Conservation (phyloP, 1,284 basidiomycete species). For the Phellinidium pouzarii region DNA sequence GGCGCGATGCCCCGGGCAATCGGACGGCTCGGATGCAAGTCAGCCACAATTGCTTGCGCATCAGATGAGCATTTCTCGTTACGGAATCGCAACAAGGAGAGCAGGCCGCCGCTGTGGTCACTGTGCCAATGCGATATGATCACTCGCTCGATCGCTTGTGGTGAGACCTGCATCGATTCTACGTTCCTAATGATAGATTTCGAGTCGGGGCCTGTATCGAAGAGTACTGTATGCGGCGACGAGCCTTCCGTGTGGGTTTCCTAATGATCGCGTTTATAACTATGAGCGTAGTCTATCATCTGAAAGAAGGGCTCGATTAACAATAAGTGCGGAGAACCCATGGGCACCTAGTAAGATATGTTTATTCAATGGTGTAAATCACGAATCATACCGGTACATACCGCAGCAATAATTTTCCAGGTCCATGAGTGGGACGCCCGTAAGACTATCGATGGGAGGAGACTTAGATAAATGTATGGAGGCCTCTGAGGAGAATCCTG, state of each 20-base stretch:
- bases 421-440: constrained; percentile 60
- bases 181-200: constrained; percentile 66
- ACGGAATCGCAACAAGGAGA: constrained; percentile 50
- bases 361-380: background rate
- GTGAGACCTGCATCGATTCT: constrained; percentile 48
- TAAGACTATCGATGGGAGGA: constrained; percentile 44
- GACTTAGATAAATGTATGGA: constrained; percentile 51
- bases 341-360: constrained; percentile 74
- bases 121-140: constrained; percentile 79
- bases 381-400: constrained; percentile 25
- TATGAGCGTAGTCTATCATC: constrained; percentile 2
- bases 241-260: constrained; percentile 47
- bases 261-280: constrained; percentile 27
- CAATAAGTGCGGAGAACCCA: constrained; percentile 73
- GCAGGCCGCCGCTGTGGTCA: constrained; percentile 73
- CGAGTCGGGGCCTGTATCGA: constrained; percentile 78
- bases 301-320: constrained; percentile 24
- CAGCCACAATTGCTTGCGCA: constrained; percentile 44
- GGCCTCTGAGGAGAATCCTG: constrained; percentile 70
- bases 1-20: constrained; percentile 67
- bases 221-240: constrained; percentile 49
- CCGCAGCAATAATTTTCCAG: constrained; percentile 76
- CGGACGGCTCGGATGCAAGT: constrained; percentile 72
- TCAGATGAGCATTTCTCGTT: constrained; percentile 12
- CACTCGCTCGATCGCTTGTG: constrained; percentile 52